These are phyloP conservation scores for Trametes pubescens DNA, from an alignment of 1,284 basidiomycete genomes.

Conservation along the genomic window DNA sequence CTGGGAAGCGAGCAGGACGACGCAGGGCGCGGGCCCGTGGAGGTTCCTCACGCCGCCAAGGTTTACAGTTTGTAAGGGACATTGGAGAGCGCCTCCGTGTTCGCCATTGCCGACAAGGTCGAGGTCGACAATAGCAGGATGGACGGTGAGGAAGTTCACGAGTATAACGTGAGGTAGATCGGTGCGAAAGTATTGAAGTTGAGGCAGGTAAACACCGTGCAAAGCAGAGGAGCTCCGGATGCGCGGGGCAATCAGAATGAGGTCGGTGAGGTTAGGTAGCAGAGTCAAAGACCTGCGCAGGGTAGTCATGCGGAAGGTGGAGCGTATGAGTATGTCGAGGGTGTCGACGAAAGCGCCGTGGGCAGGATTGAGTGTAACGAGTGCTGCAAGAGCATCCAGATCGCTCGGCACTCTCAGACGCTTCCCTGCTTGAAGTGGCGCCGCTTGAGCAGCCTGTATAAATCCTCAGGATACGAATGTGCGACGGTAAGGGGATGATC, in stretches of 20 bases:
- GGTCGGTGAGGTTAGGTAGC: slow-evolving; percentile 3
- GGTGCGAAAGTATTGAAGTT: slow-evolving; percentile 5
- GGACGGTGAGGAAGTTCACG: background rate
- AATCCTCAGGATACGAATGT: background rate
- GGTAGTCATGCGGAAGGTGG: background rate
- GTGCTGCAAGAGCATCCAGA: background rate
- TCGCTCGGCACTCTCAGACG: background rate
- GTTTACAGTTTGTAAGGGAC: too few relatives aligned
- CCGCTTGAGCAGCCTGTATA: slow-evolving; percentile 1
- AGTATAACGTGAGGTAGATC: background rate
- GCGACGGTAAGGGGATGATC: background rate
- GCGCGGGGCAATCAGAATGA: background rate
- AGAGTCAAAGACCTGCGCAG: background rate
- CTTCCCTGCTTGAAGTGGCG: slow-evolving; percentile 5
- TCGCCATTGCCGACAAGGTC: too few relatives aligned
- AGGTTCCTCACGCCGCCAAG: background rate
- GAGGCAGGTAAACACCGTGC: background rate
- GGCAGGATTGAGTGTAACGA: background rate
- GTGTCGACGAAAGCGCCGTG: slow-evolving; percentile 4
- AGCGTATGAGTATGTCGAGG: background rate
- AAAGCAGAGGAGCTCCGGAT: background rate
- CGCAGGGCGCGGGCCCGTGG: background rate
- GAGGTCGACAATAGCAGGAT: background rate
- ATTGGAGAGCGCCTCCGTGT: too few relatives aligned
- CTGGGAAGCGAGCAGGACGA: background rate